Evolutionary conservation across 2,329 filamentous ascomycete genomes (phyloP), one percentile per base, ranked within the genome.

Genomic region (Cladosporium sphaerospermum): DNA sequence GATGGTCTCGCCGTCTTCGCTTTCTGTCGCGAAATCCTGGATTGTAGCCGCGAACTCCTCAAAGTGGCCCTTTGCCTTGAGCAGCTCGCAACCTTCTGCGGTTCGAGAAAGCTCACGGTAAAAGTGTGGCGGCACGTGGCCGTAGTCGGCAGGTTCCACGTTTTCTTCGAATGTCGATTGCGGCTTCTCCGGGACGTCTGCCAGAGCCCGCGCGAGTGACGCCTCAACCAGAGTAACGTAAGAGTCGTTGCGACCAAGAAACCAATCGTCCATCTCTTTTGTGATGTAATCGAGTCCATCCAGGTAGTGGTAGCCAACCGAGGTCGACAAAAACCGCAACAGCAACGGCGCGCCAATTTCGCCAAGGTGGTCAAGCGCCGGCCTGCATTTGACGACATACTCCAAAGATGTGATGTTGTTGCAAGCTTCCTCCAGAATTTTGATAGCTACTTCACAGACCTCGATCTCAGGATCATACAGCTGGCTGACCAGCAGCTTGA

Each of bases 241-340:
- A n/a, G 84, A 86, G 68, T 99, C 92, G 66, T 99, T 99, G 42
- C 93, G 84, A 11, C 93, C 93, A 14, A 99, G 78, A 66, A 97
- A 99, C 93, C 93, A 99, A 71, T 99, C 95, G 62, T 99, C 93
- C 93, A 99, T 99, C 69, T 99, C 95, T 67, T 95, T 93, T 57
- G 91, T 96, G 69, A 99, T 99, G 67, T 99, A 99, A 73, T 99
- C 95, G 41, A 99, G 77, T 0, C 91, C 93, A 66, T 97, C 90
- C 5, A 99, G 78, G 69, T 99, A 99, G 69, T 97, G 91, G 66
- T 99, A 99, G 46, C 93, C 93, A 54, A 96, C 92, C 2, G 91
- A 96, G 0, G 92, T 97, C 0, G 91, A 96, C 51, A 99, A 71
- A 70, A 99, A 99, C 39, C 93, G 86, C 48, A 99, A 76, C 4